Conservation (phyloP, 768 basidiomycete species). For the Macrolepiota fuliginosa region DNA sequence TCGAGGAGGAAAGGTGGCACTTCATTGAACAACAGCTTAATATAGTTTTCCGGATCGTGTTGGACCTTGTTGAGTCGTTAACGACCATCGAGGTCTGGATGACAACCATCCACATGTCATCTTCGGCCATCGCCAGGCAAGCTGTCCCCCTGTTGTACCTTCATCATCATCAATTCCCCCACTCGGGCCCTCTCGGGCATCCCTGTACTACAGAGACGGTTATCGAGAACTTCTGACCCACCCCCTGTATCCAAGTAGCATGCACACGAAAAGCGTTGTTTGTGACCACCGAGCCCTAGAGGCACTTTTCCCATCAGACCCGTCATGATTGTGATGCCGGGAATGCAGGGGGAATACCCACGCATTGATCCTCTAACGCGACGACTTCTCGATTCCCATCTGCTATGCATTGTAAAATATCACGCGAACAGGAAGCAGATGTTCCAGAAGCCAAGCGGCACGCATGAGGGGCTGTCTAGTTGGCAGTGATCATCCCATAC, state of each 20-base stretch:
- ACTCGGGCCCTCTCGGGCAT: not conserved
- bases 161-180: not conserved
- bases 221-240: not conserved
- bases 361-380: no score
- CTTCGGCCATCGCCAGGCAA: constrained; percentile 3
- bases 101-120: constrained; percentile 11
- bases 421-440: not conserved
- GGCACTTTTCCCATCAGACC: not conserved
- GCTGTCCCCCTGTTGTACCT: not conserved
- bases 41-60: not conserved
- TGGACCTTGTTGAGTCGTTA: not conserved
- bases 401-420: no score
- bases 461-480: no score
- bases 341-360: not conserved
- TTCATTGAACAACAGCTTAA: not conserved
- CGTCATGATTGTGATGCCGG: not conserved
- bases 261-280: no score
- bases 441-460: not conserved
- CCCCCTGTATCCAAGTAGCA: no score
- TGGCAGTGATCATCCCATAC: no score
- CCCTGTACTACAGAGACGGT: not conserved
- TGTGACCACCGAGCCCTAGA: not conserved
- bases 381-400: no score
- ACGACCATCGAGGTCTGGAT: constrained; percentile 5
- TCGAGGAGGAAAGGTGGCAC: constrained; percentile 12